Conservation (phyloP, 2,329 filamentous ascomycete genomes). For the Pseudopithomyces chartarum region DNA sequence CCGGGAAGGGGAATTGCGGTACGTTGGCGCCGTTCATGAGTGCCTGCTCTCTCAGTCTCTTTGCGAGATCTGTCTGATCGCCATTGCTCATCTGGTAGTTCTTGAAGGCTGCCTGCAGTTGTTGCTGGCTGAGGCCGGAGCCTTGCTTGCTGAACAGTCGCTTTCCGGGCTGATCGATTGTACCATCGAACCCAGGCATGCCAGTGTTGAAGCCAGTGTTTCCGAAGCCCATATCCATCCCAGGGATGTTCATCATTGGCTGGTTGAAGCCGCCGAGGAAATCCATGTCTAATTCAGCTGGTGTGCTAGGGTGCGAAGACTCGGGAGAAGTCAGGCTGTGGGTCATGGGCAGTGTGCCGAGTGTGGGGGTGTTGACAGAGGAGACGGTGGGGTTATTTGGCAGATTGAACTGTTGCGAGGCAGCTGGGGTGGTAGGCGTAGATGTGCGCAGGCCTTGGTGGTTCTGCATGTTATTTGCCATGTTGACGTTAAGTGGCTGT, state of each 20-base stretch:
- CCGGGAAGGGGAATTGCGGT: slow-evolving; percentile 55
- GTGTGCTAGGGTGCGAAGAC: slow-evolving; percentile 71
- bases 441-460: slow-evolving; percentile 84
- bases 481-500: slow-evolving; percentile 80
- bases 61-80: slow-evolving; percentile 73
- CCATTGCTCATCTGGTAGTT: slow-evolving; percentile 69
- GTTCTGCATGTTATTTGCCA: slow-evolving; percentile 68
- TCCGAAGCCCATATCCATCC: slow-evolving; percentile 39
- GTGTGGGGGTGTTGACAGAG: slow-evolving; percentile 92
- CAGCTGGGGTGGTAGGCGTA: slow-evolving; percentile 79
- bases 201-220: slow-evolving; percentile 46
- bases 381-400: slow-evolving; percentile 96
- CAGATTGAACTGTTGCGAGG: slow-evolving; percentile 69
- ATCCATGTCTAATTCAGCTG: slow-evolving; percentile 76
- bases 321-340: slow-evolving; percentile 66
- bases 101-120: slow-evolving; percentile 75
- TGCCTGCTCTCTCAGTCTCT: slow-evolving; percentile 67
- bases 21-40: slow-evolving; percentile 58
- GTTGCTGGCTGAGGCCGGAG: slow-evolving; percentile 70
- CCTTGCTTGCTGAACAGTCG: slow-evolving; percentile 83
- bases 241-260: slow-evolving; percentile 43
- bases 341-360: slow-evolving; percentile 76
- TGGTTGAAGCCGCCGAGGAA: slow-evolving; percentile 57
- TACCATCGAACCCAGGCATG: slow-evolving; percentile 50
- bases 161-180: slow-evolving; percentile 93